A percentile compares a stretch with the other conserved stretches of the same genome.
These are phyloP conservation scores for Fusarium musae DNA, from an alignment of 2,329 filamentous ascomycete genomes.

Conservation along the genomic window DNA sequence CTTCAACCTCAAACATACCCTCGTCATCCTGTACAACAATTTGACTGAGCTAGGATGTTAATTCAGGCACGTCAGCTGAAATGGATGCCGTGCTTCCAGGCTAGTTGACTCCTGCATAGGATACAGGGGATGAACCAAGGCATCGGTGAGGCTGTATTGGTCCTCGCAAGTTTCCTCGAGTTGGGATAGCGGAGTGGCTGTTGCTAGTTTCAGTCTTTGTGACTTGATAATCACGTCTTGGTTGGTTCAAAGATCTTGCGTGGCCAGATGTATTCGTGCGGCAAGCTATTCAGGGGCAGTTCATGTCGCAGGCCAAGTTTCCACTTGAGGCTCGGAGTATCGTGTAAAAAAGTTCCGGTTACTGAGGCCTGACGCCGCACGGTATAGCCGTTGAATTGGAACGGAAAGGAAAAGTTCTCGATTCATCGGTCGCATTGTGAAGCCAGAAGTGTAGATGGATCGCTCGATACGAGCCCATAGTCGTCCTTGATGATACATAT, in stretches of 20 bases:
- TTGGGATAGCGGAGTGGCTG: constrained; percentile 40
- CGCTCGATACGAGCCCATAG: constrained; percentile 16
- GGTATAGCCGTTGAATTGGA: constrained; percentile 24
- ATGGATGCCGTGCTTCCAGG: constrained; percentile 31
- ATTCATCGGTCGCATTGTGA: constrained; percentile 17
- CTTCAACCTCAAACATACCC: constrained; percentile 8
- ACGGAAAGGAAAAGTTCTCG: constrained; percentile 19
- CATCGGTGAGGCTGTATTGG: constrained; percentile 20
- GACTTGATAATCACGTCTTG: constrained; percentile 2
- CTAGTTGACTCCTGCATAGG: constrained; percentile 26
- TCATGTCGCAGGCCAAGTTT: constrained; percentile 26
- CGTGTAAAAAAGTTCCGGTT: constrained; percentile 4
- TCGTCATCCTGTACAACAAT: constrained; percentile 36
- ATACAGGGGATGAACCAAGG: constrained; percentile 24
- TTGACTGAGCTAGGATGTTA: constrained; percentile 13
- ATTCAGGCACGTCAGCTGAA: constrained; percentile 31
- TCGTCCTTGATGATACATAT: constrained; percentile 34
- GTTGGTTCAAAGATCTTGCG: constrained; percentile 21
- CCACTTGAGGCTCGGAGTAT: constrained; percentile 7
- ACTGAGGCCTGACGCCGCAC: constrained; percentile 27
- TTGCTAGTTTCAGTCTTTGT: constrained; percentile 23
- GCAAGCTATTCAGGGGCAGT: constrained; percentile 16
- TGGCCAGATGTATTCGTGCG: constrained; percentile 19
- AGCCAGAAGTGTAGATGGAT: constrained; percentile 13
- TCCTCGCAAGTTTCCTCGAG: constrained; percentile 4